Base-by-base conservation (phyloP, 768 basidiomycete genomes). In the Russula sp. region DNA sequence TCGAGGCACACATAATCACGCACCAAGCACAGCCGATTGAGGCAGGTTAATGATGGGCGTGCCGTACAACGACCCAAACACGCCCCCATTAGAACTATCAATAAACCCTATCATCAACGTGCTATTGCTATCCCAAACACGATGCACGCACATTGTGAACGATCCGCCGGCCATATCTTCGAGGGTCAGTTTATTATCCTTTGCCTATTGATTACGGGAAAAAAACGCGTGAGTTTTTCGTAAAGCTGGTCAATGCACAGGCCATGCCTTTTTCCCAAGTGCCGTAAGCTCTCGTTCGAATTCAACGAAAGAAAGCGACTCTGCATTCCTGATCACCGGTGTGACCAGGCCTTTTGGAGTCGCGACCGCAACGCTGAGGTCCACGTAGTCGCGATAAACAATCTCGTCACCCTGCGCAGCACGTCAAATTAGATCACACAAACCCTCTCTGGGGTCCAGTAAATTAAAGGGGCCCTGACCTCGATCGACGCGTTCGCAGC, bases 11-110 rank as follows among this genome's bases (percentile, higher is more conserved):
- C 26, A 55, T 32, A 51, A 59, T 36, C 18, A 76, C 81, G 66
- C 70, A 82, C 90, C 95, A 60, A 99, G 85, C 8, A 98, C 94
- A 58, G 94, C 96, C 26, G 94, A 78, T 75, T 98, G 96, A 5
- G 95, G 96, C 51, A 95, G 80, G 81, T 98, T 98, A 78, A 98
- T 96, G 73, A 99, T 99, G 42, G 96, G 96, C n/a, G 96, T 99
- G 46, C 96, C 96, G 72, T 89, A 97, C 55, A 99, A 79, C 55
- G 93, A 96, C 50, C 96, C 96, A 72, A 99, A 99, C 74, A 99
- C 96, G 71, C 96, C 96, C 51, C 96, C 97, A 73, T 99, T 99
- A 46, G 97, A 98, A 76, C 94, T 96, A 67, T 26, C 66, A 42
- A 62, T 50, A 48, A 53, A 46, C 52, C 40, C 60, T 65, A 65